These are phyloP conservation scores for Daedaleopsis nitida DNA, from an alignment of 768 basidiomycete genomes.

Conservation along the genomic window DNA sequence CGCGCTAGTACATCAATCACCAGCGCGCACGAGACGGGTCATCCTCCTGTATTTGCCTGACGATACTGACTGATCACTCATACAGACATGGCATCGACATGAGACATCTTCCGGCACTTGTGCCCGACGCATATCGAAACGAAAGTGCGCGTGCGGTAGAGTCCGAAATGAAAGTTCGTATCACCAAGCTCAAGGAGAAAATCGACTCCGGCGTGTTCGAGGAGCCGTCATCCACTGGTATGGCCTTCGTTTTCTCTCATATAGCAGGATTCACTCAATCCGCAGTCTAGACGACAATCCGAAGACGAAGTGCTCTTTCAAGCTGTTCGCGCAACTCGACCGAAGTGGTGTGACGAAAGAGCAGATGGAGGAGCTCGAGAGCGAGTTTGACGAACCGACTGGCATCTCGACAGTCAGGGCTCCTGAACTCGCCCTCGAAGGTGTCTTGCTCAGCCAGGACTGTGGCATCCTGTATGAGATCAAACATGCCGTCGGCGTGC, in stretches of 20 bases:
- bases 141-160: slow-evolving; percentile 59
- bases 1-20: too few relatives aligned
- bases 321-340: slow-evolving; percentile 65
- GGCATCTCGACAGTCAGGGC: slow-evolving; percentile 61
- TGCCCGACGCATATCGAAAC: slow-evolving; percentile 57
- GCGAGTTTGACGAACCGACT: slow-evolving; percentile 73
- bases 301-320: slow-evolving; percentile 64
- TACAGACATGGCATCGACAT: slow-evolving; percentile 62
- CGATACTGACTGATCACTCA: too few relatives aligned
- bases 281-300: slow-evolving; percentile 32
- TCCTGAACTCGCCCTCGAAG: slow-evolving; percentile 61
- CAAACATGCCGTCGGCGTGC: slow-evolving; percentile 65
- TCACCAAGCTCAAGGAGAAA: slow-evolving; percentile 59
- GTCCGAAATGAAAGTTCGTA: slow-evolving; percentile 60
- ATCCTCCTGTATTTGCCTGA: too few relatives aligned
- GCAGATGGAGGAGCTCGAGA: slow-evolving; percentile 70
- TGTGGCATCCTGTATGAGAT: slow-evolving; percentile 79
- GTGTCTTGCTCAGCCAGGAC: slow-evolving; percentile 72
- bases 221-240: slow-evolving; percentile 30
- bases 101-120: slow-evolving; percentile 64
- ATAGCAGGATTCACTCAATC: not conserved
- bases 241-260: not conserved
- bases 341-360: slow-evolving; percentile 51
- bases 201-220: slow-evolving; percentile 69
- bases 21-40: too few relatives aligned